Base-by-base conservation (phyloP, 306 rosid species). In the Sindora glabra region DNA sequence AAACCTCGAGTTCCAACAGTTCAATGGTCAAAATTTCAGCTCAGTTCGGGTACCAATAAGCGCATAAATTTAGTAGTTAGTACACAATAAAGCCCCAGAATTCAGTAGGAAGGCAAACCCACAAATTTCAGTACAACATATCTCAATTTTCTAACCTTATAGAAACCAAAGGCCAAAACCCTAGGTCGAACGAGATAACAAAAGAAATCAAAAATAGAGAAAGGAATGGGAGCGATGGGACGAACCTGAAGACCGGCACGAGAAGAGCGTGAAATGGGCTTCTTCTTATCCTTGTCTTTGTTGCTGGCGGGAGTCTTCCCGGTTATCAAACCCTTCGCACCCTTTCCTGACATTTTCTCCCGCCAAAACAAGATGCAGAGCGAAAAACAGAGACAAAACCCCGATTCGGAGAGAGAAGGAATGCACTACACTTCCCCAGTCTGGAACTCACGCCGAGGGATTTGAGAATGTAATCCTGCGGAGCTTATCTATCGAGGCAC, bases 231-330 rank as follows among this genome's bases (percentile, higher is more conserved):
- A 24, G 13, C 5, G 4, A 26, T 13, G 38, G 40, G 19, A 54
- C 25, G 18, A 21, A 82, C 90, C 87, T 86, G 95, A 75, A 86
- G 95, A 18, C 90, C 95, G 16, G 95, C 90, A 36, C 95, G 85
- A 48, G 90, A 86, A 41, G 95, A 86, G 32, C 90, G 90, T 6
- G 95, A 86, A 45, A 65, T 83, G 50, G 90, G 83, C 41, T 86
- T 86, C 78, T 86, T 86, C 84, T 86, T 86, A 80, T 76, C 73
- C 75, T 83, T 86, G 65, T 84, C 87, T 32, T 86, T 83, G 79
- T 58, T 81, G 44, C 74, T 62, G 21, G 81, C 64, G 15, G 89
- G 39, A 58, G 78, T 73, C 69, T 82, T 86, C 18, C 86, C 86
- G 11, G 53, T 79, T 10, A 76, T 80, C 74, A 86, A 74, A 21